Evolutionary conservation across 2,329 filamentous ascomycete genomes (phyloP).

Genomic region (Botryotinia globosa): DNA sequence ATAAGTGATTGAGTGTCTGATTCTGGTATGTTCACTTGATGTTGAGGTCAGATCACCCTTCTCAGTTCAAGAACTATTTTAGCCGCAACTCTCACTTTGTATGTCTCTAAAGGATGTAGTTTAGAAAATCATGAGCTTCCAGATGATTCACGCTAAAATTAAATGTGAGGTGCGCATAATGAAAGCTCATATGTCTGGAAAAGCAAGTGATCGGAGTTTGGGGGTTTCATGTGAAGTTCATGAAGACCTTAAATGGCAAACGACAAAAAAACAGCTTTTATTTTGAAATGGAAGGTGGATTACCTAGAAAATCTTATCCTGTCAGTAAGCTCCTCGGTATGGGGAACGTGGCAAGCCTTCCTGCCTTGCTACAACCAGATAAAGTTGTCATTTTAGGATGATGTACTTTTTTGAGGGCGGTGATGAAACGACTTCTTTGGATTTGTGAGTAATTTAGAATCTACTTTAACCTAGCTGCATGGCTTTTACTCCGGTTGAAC

Average conservation of each 20-base stretch:
- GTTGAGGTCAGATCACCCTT: neutral
- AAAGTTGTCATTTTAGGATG: neutral
- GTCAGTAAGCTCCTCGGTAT: neutral
- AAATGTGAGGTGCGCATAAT: neutral
- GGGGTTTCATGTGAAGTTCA: neutral
- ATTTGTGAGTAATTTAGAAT: too few species aligned
- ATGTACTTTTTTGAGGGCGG: neutral
- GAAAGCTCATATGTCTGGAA: neutral
- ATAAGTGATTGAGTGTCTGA: neutral
- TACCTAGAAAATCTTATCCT: neutral
- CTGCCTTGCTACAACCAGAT: neutral
- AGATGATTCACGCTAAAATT: neutral
- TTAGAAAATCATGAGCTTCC: rapidly evolving
- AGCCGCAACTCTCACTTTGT: rapidly evolving
- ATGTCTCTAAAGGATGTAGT: rapidly evolving
- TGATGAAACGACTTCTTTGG: neutral
- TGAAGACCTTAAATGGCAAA: too few species aligned
- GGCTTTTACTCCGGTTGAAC: neutral
- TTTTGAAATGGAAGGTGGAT: too few species aligned
- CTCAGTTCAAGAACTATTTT: neutral
- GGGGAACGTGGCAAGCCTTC: neutral
- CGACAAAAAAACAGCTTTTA: too few species aligned
- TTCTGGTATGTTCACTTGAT: neutral
- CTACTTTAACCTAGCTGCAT: too few species aligned
- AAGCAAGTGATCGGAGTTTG: neutral